A percentile compares a stretch with the other conserved stretches of the same genome.
Conservation (phyloP, 164 flowering plant genomes). For the Euptelea pleiosperma region DNA sequence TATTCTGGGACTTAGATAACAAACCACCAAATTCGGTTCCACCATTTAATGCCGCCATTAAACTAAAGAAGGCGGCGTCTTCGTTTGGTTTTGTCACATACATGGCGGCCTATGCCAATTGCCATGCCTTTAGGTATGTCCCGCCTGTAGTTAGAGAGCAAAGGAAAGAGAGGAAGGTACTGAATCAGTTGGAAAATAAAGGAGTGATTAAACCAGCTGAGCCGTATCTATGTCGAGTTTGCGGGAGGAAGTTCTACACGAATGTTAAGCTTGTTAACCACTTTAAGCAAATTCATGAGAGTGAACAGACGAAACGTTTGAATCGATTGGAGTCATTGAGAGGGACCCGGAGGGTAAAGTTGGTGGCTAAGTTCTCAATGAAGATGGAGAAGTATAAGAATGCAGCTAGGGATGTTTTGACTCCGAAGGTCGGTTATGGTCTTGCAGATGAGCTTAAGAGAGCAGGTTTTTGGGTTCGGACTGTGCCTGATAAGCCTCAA, state of each 20-base stretch:
- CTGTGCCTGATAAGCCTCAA: constrained; percentile 65
- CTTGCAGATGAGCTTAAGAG: constrained; percentile 74
- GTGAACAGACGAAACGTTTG: constrained; percentile 68
- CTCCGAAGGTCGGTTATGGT: constrained; percentile 67
- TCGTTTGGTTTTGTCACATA: constrained; percentile 55
- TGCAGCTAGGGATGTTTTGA: constrained; percentile 56
- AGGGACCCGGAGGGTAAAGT: constrained; percentile 56
- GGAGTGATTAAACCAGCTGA: constrained; percentile 42
- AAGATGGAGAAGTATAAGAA: constrained; percentile 83
- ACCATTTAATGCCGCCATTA: constrained; percentile 64
- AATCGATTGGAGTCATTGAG: constrained; percentile 63
- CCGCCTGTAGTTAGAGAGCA: constrained; percentile 49
- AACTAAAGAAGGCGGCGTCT: constrained; percentile 51
- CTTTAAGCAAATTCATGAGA: constrained; percentile 74
- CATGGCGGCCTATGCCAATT: constrained; percentile 78
- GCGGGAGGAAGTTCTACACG: constrained; percentile 68
- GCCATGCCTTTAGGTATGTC: constrained; percentile 51
- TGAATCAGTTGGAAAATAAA: constrained; percentile 49
- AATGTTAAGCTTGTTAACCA: constrained; percentile 67
- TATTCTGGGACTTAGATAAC: constrained; percentile 94
- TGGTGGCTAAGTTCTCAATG: constrained; percentile 68
- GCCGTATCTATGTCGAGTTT: constrained; percentile 61
- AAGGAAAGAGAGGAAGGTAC: constrained; percentile 47
- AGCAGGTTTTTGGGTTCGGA: constrained; percentile 70
- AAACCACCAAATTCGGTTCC: constrained; percentile 73